Evolutionary conservation across 805 yeast genomes (phyloP), one percentile per base, ranked within the genome.

Genomic region (Candida morakotiae): DNA sequence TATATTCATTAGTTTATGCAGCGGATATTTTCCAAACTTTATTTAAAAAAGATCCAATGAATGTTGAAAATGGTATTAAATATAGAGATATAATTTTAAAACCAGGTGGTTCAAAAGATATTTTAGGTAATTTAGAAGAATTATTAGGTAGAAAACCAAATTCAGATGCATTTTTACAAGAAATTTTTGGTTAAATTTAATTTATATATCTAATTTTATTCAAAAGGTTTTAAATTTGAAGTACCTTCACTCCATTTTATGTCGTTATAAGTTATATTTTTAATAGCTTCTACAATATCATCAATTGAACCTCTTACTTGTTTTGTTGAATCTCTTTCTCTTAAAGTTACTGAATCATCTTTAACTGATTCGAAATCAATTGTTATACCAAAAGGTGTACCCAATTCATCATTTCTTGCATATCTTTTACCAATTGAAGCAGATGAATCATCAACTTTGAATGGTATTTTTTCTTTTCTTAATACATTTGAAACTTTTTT

Each of bases 311-410:
- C 98, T 74, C 98, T 87, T 34, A 89, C 96, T 73, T 91, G 98
- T 61, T 81, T 83, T 24, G 98, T 93, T 39, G 95, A 76, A 64
- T 91, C 98, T 73, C 98, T 86, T 67, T 91, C 98, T 75, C 98
- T 87, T 58, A 91, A 74, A 24, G 98, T 91, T 48, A 91, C 85
- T 10, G 96, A 81, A 35, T 78, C 77, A 58, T 91, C 97, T 58
- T 83, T 77, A 45, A 85, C 77, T 38, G 95, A 82, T 47, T 91
- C 97, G 63, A 93, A 91, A 65, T 91, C 98, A 52, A 91, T 84
- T 47, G 98, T 91, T 65, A 91, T 79, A 62, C 98, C 98, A 60
- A 93, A 93, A 52, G 98, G 98, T 38, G 98, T 93, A 65, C 98
- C 98, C 58, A 91, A 76, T 71, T 91, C 98, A 66, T 91, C 98